Conservation (phyloP, 2,329 filamentous ascomycete genomes). For the Aureobasidium sp. region DNA sequence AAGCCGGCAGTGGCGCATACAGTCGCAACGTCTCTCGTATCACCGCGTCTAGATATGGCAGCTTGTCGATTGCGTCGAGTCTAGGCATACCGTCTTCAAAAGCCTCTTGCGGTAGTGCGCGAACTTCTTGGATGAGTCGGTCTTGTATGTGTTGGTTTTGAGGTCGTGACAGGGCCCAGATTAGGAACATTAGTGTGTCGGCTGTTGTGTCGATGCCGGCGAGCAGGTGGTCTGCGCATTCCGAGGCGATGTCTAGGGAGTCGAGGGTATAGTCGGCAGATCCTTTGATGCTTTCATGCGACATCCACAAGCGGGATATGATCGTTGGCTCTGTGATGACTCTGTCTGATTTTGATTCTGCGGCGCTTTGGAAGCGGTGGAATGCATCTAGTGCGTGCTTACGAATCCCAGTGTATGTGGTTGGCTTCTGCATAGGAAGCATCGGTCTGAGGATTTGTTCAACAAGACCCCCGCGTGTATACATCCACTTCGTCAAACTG, state of each 20-base stretch:
- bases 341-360: conserved; percentile 15
- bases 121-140: conserved; percentile 39
- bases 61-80: conserved; percentile 29
- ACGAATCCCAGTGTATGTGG: conserved; percentile 47
- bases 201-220: conserved; percentile 50
- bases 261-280: conserved; percentile 25
- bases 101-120: background rate
- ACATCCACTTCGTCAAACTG: conserved; percentile 43
- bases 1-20: conserved; percentile 44
- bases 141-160: conserved; percentile 39
- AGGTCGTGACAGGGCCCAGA: conserved; percentile 45
- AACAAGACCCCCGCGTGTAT: conserved; percentile 34
- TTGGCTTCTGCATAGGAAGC: conserved; percentile 45
- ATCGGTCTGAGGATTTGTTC: conserved; percentile 35
- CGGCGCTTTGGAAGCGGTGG: conserved; percentile 26
- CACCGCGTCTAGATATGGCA: conserved; percentile 27
- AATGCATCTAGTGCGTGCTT: conserved; percentile 36
- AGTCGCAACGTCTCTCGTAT: conserved; percentile 35
- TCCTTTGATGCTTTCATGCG: conserved; percentile 22
- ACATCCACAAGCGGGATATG: conserved; percentile 34
- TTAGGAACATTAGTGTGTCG: conserved; percentile 45
- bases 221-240: conserved; percentile 48
- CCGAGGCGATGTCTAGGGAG: conserved; percentile 45
- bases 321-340: conserved; percentile 28
- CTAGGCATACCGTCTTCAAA: conserved; percentile 31